Evolutionary conservation across 1,284 basidiomycete species (phyloP).

Genomic region (Wolfiporia cocos): DNA sequence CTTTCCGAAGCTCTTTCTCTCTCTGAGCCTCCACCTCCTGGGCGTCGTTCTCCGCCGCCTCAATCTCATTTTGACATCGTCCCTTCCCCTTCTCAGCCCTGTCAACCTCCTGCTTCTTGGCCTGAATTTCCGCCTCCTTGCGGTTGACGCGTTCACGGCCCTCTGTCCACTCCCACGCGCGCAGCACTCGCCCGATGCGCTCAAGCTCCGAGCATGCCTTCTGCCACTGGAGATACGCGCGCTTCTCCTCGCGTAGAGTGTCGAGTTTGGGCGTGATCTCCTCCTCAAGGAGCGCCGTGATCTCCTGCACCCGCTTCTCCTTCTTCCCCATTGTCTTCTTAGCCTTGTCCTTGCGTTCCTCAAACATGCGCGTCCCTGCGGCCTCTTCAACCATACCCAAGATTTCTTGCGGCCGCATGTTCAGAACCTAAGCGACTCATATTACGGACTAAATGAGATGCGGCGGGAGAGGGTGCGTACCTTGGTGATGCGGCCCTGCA

Average conservation of each 20-base stretch:
- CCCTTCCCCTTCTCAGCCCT: conserved; percentile 42
- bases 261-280: conserved; percentile 96
- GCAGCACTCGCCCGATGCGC: conserved; percentile 77
- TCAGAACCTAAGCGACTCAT: conserved; percentile 62
- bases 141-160: conserved; percentile 38
- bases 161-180: conserved; percentile 87
- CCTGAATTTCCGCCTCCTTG: conserved; percentile 51
- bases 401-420: conserved; percentile 98
- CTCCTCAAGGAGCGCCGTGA: conserved; percentile 74
- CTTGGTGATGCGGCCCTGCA: conserved; percentile 97
- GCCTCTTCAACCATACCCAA: conserved; percentile 99
- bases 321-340: conserved; percentile 97
- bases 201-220: conserved; percentile 89
- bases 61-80: conserved; percentile 39
- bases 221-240: conserved; percentile 87
- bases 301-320: conserved; percentile 93
- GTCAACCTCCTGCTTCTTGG: conserved; percentile 38
- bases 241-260: conserved; percentile 87
- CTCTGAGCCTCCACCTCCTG: conserved; percentile 65
- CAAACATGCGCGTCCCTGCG: conserved; percentile 98
- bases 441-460: not conserved
- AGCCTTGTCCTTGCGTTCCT: conserved; percentile 97
- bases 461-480: conserved; percentile 27
- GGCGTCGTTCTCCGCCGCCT: conserved; percentile 46
- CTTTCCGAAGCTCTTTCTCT: conserved; percentile 61